These are phyloP conservation scores for Lactifluus subvellereus DNA, from an alignment of 768 basidiomycete genomes.

Conservation along the genomic window DNA sequence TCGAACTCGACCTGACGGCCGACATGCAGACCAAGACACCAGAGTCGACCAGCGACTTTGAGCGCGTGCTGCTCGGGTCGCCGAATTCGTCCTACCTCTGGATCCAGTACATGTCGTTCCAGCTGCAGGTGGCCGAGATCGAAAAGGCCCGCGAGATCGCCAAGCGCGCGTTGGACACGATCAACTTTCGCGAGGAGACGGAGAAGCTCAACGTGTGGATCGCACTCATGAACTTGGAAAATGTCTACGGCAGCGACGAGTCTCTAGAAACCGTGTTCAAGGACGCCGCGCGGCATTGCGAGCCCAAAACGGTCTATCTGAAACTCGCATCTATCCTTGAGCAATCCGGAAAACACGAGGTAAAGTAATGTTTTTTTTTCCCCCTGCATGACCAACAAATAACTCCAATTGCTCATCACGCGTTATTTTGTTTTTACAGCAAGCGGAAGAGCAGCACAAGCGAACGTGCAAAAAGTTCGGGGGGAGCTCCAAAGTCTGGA, in stretches of 20 bases:
- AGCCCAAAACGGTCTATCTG: slow-evolving; percentile 86
- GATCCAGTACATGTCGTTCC: slow-evolving; percentile 99
- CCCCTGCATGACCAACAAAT: background rate
- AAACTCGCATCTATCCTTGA: slow-evolving; percentile 81
- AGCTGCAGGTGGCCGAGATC: slow-evolving; percentile 91
- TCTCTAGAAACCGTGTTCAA: slow-evolving; percentile 77
- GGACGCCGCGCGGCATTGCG: slow-evolving; percentile 84
- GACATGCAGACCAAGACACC: slow-evolving; percentile 83
- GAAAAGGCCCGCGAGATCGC: slow-evolving; percentile 91
- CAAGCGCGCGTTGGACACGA: slow-evolving; percentile 74
- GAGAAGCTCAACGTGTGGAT: slow-evolving; percentile 98
- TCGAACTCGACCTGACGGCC: slow-evolving; percentile 76
- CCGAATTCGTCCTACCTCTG: slow-evolving; percentile 97
- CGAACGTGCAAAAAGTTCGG: slow-evolving; percentile 92
- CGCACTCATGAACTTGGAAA: slow-evolving; percentile 91
- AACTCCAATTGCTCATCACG: background rate
- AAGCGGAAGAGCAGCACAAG: slow-evolving; percentile 89
- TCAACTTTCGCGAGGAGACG: slow-evolving; percentile 92
- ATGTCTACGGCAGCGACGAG: slow-evolving; percentile 83
- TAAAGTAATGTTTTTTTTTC: slow-evolving; percentile 30
- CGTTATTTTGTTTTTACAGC: slow-evolving; percentile 40
- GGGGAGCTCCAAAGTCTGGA: slow-evolving; percentile 92
- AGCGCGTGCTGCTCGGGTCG: slow-evolving; percentile 84
- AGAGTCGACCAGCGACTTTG: slow-evolving; percentile 92
- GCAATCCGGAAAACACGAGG: slow-evolving; percentile 76